Evolutionary conservation across 164 flowering plant species (phyloP), one percentile per base, ranked within the genome.

Genomic region (Berberis vulgaris): DNA sequence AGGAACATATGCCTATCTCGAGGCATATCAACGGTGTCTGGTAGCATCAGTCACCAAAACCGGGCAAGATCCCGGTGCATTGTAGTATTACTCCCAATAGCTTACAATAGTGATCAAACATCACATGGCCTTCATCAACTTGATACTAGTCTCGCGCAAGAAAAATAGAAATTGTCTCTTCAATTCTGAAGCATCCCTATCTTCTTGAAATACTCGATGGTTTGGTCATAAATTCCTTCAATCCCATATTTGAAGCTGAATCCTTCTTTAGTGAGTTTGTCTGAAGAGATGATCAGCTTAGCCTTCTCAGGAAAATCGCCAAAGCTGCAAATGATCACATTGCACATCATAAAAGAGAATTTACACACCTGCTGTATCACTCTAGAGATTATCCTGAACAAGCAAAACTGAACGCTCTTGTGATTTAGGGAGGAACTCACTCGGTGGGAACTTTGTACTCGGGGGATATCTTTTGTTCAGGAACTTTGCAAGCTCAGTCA

Each of bases 231-330:
- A 5, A 84, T 77, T 10, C 83, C 83, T 65, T 87, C 85, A 10
- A 85, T 74, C 44, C 86, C 83, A 61, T 79, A 83, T 74, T 85
- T 83, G 76, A 84, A 89, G 59, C 69, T 77, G 82, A 89, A 86
- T 9, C 96, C 96, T 73, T 83, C 89, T 39, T 78, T 80, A 41
- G 73, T 55, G 1, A 86, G 85, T 76, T 85, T 85, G 73, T 84
- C 81, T 0, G 91, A 81, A 7, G 93, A 85, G 69, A 85, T 61
- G 45, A 60, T 72, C 73, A 84, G 60, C 80, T 84, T 89, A 59
- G 96, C 73, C 68, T 79, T 73, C 2, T 81, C 66, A 0, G 91
- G 91, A 46, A 84, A 78, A 41, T 78, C 88, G 43, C 80, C 91
- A 38, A 87, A 89, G 10, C 96, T 89, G 88, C 73, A 72, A 62